Evolutionary conservation across 305 asterid species (phyloP).

Genomic region (Rubia tinctorum): DNA sequence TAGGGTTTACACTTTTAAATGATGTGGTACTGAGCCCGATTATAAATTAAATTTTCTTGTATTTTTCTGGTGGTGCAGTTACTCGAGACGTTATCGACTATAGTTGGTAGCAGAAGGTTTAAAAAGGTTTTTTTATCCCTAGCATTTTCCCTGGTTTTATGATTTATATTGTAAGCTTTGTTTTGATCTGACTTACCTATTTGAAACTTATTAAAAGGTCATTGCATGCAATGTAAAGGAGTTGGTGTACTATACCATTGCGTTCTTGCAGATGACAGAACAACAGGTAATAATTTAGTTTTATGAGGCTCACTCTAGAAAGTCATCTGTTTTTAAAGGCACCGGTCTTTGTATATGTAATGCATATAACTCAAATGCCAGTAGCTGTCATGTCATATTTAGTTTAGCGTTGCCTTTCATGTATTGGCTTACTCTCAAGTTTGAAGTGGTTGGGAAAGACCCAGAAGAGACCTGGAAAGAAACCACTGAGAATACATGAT

Average conservation of each 20-base stretch:
- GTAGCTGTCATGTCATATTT: not conserved
- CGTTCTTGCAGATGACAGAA: conserved; percentile 91
- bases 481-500: not conserved
- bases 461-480: not conserved
- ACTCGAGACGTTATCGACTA: conserved; percentile 79
- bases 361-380: not conserved
- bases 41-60: conserved; percentile 17
- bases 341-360: not conserved
- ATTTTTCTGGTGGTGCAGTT: conserved; percentile 49
- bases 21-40: not conserved
- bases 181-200: conserved; percentile 20
- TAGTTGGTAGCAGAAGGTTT: conserved; percentile 72
- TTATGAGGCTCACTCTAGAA: not conserved
- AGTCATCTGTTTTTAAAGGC: not conserved
- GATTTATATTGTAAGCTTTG: conserved; percentile 15
- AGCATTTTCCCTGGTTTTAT: not conserved
- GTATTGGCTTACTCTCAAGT: not conserved
- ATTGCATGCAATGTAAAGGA: conserved; percentile 69
- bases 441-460: not conserved
- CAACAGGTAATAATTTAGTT: conserved; percentile 59
- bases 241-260: conserved; percentile 75
- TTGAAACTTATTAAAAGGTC: conserved; percentile 40
- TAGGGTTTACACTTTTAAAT: conserved; percentile 2
- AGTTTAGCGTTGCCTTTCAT: not conserved
- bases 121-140: conserved; percentile 51